These are phyloP conservation scores for Dothideomycetidae sp. DNA, from an alignment of 2,329 filamentous ascomycete species.

Conservation along the genomic window DNA sequence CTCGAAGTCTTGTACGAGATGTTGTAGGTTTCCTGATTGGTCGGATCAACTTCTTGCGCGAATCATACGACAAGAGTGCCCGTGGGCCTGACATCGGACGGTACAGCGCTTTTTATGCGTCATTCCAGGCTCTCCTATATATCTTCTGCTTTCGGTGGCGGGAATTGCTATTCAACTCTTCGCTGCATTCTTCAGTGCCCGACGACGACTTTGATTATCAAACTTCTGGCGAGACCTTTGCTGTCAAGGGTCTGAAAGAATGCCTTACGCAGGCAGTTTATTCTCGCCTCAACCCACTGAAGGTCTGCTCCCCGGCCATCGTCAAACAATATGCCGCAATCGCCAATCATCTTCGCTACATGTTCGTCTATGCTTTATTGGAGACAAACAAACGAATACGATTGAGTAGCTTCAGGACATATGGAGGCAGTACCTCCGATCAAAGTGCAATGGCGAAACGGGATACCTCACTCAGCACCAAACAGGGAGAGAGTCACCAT, in stretches of 20 bases:
- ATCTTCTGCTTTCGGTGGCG: slow-evolving; percentile 98
- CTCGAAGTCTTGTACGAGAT: slow-evolving; percentile 59
- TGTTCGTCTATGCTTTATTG: slow-evolving; percentile 78
- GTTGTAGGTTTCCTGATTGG: slow-evolving; percentile 68
- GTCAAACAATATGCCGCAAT: slow-evolving; percentile 85
- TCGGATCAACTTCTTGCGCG: slow-evolving; percentile 63
- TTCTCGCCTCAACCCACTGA: slow-evolving; percentile 83
- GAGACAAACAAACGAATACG: slow-evolving; percentile 87
- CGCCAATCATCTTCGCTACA: slow-evolving; percentile 68
- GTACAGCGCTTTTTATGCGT: slow-evolving; percentile 73
- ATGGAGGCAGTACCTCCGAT: slow-evolving; percentile 22
- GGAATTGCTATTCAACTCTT: slow-evolving; percentile 55
- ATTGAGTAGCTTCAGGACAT: slow-evolving; percentile 42
- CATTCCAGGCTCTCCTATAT: slow-evolving; percentile 80
- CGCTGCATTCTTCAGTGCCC: slow-evolving; percentile 19
- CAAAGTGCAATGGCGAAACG: slow-evolving; percentile 32
- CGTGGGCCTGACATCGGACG: slow-evolving; percentile 72
- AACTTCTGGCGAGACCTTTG: slow-evolving; percentile 51
- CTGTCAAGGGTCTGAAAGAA: slow-evolving; percentile 61
- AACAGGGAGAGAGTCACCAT: slow-evolving; percentile 61
- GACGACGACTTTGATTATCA: slow-evolving; percentile 31
- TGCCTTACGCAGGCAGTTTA: slow-evolving; percentile 65
- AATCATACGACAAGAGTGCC: slow-evolving; percentile 56
- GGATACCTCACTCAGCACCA: slow-evolving; percentile 37
- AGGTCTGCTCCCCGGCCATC: slow-evolving; percentile 82